These are phyloP conservation scores for Pseudovirgaria hyperparasitica DNA, from an alignment of 2,329 filamentous ascomycete genomes.

Conservation along the genomic window DNA sequence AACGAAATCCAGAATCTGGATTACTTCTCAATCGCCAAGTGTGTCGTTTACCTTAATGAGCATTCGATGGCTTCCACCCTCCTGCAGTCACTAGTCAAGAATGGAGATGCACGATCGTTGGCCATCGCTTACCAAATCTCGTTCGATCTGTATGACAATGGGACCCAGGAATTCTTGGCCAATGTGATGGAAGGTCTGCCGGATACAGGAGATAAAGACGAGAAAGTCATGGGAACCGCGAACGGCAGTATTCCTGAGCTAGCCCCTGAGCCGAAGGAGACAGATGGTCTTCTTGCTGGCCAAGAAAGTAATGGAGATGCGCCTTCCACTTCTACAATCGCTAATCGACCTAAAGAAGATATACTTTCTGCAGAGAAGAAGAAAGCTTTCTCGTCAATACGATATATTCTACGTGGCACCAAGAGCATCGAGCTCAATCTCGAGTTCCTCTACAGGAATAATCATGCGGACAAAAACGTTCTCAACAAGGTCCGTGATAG, in stretches of 20 bases:
- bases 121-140: constrained; percentile 94
- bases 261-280: constrained; percentile 40
- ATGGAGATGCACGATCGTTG: constrained; percentile 63
- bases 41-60: constrained; percentile 89
- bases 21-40: constrained; percentile 96
- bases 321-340: constrained; percentile 34
- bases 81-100: constrained; percentile 67
- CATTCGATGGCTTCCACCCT: constrained; percentile 83
- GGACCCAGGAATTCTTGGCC: constrained; percentile 88
- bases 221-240: constrained; percentile 17
- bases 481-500: constrained; percentile 95
- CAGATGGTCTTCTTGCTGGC: constrained; percentile 45
- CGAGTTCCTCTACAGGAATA: constrained; percentile 92
- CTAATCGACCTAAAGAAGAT: constrained; percentile 30
- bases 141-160: constrained; percentile 96
- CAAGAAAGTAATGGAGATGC: constrained; percentile 40
- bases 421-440: constrained; percentile 92
- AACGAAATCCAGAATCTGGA: constrained; percentile 87
- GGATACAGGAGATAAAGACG: constrained; percentile 35
- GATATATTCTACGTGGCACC: constrained; percentile 64
- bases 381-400: constrained; percentile 44
- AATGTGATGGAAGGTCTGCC: constrained; percentile 79
- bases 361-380: constrained; percentile 35
- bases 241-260: constrained; percentile 25
- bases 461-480: constrained; percentile 82